These are phyloP conservation scores for Echites panduratus DNA, from an alignment of 257 asterid species.

Conservation along the genomic window DNA sequence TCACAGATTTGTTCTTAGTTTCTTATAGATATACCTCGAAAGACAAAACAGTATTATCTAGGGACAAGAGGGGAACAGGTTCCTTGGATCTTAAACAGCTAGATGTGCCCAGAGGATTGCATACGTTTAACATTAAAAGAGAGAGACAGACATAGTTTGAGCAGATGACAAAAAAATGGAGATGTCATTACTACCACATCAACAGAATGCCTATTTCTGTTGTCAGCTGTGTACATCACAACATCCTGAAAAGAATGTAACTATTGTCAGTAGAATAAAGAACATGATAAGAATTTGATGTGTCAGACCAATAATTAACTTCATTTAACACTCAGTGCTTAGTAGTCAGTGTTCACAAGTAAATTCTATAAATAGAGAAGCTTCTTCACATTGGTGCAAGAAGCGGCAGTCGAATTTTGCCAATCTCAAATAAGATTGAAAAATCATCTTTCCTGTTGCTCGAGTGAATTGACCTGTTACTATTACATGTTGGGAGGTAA, in stretches of 20 bases:
- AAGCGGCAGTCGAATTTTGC: background rate
- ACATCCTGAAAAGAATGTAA: conserved; percentile 54
- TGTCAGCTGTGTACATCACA: conserved; percentile 79
- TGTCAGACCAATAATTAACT: background rate
- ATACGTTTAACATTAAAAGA: background rate
- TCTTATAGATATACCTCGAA: too few species aligned
- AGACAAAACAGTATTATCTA: background rate
- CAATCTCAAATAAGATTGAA: background rate
- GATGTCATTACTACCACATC: conserved; percentile 47
- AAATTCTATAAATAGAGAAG: background rate
- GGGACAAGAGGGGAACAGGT: background rate
- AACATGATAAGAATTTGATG: background rate
- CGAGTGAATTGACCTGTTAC: background rate
- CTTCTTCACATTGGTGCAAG: background rate
- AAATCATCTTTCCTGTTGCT: background rate
- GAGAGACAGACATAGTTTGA: background rate
- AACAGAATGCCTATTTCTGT: conserved; percentile 67
- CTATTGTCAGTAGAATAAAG: conserved; percentile 17
- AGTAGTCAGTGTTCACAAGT: background rate
- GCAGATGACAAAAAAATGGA: conserved; percentile 8
- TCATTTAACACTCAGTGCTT: background rate
- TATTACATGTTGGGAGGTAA: background rate
- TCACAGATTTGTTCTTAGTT: background rate
- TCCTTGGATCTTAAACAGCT: background rate
- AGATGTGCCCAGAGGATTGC: background rate